Percentiles rank a stretch among this genome's conserved stretches.
Evolutionary conservation across 345 rosid genomes (phyloP).

Genomic region (Aquilaria malaccensis): DNA sequence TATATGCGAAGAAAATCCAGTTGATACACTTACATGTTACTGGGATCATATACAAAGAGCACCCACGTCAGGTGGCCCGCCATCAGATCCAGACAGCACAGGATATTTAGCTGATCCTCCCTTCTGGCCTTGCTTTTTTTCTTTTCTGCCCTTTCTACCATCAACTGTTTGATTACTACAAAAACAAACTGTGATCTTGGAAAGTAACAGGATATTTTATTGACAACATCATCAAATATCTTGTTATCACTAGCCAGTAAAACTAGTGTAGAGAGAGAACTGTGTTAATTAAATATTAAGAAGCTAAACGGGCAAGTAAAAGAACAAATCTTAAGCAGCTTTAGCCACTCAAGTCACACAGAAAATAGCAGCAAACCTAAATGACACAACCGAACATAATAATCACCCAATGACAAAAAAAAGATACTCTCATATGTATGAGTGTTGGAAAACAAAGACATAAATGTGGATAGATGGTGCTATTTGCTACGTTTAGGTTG

Average conservation of each 20-base stretch:
- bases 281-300: neutral
- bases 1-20: no score
- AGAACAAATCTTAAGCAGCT: no score
- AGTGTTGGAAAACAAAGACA: no score
- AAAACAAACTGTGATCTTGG: slow-evolving; percentile 10
- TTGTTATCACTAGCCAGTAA: no score
- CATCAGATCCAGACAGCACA: slow-evolving; percentile 35
- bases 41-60: slow-evolving; percentile 67
- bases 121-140: slow-evolving; percentile 40
- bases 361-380: no score
- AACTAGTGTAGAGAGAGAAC: neutral
- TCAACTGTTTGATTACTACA: slow-evolving; percentile 42
- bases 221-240: no score
- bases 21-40: slow-evolving; percentile 12
- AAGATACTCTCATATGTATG: no score
- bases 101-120: slow-evolving; percentile 30
- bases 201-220: neutral
- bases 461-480: no score
- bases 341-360: no score
- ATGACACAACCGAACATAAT: no score
- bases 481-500: no score
- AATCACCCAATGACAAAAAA: no score
- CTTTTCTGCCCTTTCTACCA: slow-evolving; percentile 53
- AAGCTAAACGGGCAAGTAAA: neutral
- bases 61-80: slow-evolving; percentile 61